phyloP scores from a whole-genome alignment of 306 rosid species.

The Sicyos baderoa region DNA sequence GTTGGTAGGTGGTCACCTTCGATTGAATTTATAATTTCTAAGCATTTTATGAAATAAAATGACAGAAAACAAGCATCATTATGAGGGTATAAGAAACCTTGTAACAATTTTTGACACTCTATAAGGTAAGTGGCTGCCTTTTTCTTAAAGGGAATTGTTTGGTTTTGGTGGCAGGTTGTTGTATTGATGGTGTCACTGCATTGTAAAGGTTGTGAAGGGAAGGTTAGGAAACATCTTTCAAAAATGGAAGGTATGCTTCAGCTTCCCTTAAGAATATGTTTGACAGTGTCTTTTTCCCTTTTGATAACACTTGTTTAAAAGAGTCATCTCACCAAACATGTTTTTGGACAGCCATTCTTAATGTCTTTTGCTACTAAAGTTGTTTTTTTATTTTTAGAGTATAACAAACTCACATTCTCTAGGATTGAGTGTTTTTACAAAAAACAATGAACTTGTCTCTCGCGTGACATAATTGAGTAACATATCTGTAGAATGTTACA shows the following conservation, averaged over 20 bases:
- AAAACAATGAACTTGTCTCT: not conserved
- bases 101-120: not conserved
- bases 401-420: not conserved
- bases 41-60: not conserved
- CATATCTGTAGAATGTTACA: not conserved
- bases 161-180: constrained; percentile 38
- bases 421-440: not conserved
- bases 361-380: not conserved
- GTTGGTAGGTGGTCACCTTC: too few relatives aligned
- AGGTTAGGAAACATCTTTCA: constrained; percentile 57
- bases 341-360: not conserved
- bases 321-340: not conserved
- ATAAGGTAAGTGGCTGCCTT: constrained; percentile 4
- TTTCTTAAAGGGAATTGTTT: not conserved
- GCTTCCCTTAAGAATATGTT: not conserved
- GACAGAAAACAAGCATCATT: not conserved
- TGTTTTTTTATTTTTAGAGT: not conserved
- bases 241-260: constrained; percentile 50
- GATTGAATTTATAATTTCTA: too few relatives aligned
- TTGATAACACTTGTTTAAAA: not conserved
- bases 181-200: constrained; percentile 59
- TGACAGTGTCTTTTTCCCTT: not conserved
- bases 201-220: constrained; percentile 65
- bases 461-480: not conserved
- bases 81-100: not conserved